phyloP scores from a whole-genome alignment of 306 rosid species.

The Prosopis cineraria region DNA sequence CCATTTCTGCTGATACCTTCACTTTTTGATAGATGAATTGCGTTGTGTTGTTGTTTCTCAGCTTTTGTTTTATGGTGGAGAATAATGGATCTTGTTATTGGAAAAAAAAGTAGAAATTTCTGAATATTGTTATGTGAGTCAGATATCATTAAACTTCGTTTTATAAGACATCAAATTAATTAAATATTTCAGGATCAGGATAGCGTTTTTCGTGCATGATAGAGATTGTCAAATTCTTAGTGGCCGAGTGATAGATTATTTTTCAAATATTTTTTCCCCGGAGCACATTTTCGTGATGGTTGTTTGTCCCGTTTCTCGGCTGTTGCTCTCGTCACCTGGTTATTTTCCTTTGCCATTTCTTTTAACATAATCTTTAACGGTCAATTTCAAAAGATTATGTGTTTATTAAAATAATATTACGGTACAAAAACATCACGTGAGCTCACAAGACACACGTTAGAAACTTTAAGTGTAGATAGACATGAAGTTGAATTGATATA shows the following conservation, averaged over 20 bases:
- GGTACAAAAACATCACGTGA: no score
- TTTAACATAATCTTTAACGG: not conserved
- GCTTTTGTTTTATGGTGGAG: not conserved
- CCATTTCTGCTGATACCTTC: not conserved
- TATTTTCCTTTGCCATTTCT: not conserved
- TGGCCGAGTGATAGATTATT: not conserved
- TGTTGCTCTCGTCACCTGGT: not conserved
- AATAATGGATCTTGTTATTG: not conserved
- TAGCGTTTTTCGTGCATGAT: not conserved
- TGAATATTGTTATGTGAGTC: not conserved
- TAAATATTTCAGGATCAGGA: not conserved
- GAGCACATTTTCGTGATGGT: not conserved
- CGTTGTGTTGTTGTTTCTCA: not conserved
- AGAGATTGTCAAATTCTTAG: not conserved
- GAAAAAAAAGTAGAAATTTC: not conserved
- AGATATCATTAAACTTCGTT: not conserved
- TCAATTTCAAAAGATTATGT: not conserved
- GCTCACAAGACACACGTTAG: no score
- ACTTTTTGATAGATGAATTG: not conserved
- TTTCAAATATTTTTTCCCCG: not conserved
- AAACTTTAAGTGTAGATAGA: no score
- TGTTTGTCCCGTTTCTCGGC: not conserved
- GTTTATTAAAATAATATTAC: not conserved
- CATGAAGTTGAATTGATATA: no score
- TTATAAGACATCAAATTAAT: not conserved